Conservation (phyloP, 108 stramenopile species). For the Thalassiosira profunda region DNA sequence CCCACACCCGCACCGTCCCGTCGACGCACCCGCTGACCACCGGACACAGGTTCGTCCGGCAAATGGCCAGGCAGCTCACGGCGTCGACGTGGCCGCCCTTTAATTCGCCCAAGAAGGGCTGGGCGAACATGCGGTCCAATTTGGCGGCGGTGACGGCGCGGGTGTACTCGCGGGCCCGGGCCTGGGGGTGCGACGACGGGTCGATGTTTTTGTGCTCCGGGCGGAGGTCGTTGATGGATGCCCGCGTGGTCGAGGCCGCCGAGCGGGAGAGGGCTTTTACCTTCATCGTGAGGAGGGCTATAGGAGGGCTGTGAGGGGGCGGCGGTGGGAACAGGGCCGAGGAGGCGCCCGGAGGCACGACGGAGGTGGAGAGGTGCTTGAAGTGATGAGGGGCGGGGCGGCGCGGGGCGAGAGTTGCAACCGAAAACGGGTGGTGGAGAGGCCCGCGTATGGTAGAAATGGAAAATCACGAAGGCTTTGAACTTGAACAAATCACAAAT, state of each 20-base stretch:
- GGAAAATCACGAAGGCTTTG: too few relatives aligned
- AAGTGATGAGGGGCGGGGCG: too few relatives aligned
- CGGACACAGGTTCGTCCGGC: conserved; percentile 79
- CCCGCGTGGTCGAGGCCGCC: conserved; percentile 64
- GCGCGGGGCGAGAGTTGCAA: too few relatives aligned
- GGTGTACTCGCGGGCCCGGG: conserved; percentile 91
- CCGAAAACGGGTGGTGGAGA: too few relatives aligned
- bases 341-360: too few relatives aligned
- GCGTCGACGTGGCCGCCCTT: conserved; percentile 96
- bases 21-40: conserved; percentile 95
- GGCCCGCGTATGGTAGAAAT: too few relatives aligned
- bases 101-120: conserved; percentile 93
- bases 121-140: conserved; percentile 97
- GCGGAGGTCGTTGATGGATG: conserved; percentile 78
- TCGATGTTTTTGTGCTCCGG: conserved; percentile 76
- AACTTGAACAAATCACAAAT: too few relatives aligned
- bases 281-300: conserved; percentile 87
- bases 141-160: conserved; percentile 96
- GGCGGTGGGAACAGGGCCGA: too few relatives aligned
- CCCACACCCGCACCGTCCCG: conserved; percentile 96
- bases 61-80: conserved; percentile 81
- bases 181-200: conserved; percentile 82
- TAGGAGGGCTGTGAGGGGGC: too few relatives aligned
- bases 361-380: too few relatives aligned
- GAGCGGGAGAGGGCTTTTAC: conserved; percentile 85